These are phyloP conservation scores for Collybia mongolica DNA, from an alignment of 768 basidiomycete species.

Conservation along the genomic window DNA sequence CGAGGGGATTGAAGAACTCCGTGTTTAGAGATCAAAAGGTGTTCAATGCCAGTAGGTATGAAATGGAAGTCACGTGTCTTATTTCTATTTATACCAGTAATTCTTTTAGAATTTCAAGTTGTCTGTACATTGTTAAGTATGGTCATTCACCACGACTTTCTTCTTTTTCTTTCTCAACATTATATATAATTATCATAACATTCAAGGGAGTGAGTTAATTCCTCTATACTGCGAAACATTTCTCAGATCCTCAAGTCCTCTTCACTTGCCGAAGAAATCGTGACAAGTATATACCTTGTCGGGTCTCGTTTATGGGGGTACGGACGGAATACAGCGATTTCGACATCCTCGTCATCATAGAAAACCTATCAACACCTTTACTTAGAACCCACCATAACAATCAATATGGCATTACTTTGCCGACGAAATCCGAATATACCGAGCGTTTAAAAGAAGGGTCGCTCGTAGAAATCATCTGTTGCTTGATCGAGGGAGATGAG, in stretches of 20 bases:
- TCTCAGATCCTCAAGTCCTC: neutral
- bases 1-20: too few relatives aligned
- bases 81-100: too few relatives aligned
- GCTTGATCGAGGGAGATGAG: constrained; percentile 14
- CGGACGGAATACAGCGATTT: constrained; percentile 17
- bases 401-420: constrained; percentile 19
- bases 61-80: too few relatives aligned
- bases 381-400: constrained; percentile 20
- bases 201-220: too few relatives aligned
- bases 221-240: neutral
- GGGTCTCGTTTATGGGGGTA: constrained; percentile 22
- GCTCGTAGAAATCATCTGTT: constrained; percentile 22
- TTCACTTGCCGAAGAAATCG: neutral
- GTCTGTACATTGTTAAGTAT: too few relatives aligned
- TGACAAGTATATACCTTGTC: constrained; percentile 14
- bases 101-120: too few relatives aligned
- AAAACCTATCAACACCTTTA: constrained; percentile 1
- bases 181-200: too few relatives aligned
- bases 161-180: too few relatives aligned
- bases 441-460: constrained; percentile 14
- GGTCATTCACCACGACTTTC: too few relatives aligned
- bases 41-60: too few relatives aligned
- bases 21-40: too few relatives aligned
- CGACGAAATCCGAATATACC: constrained; percentile 15
- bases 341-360: constrained; percentile 17